Evolutionary conservation across 2,329 filamentous ascomycete species (phyloP), one percentile per base, ranked within the genome.

Genomic region (Aphanoascus verrucosus): DNA sequence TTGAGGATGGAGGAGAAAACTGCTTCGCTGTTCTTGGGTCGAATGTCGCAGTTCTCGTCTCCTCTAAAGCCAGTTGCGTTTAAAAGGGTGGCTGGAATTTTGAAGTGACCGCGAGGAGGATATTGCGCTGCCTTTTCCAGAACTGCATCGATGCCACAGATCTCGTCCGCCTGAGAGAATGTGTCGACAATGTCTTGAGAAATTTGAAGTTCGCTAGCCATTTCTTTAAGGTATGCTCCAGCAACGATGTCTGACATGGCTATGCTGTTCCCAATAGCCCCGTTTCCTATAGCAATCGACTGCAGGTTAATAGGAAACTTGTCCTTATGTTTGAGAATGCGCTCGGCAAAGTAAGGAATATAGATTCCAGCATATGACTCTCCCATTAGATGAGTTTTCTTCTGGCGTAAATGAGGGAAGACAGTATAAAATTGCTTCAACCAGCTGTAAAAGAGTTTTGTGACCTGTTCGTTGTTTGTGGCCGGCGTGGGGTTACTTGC

Each of bases 341-440:
- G 61, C 5, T 60, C 57, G 17, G 67, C 64, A 41, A 71, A 64
- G 28, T 70, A 69, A 0, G 68, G 67, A 20, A 71, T 62, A 52
- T 67, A 69, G 43, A 69, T 64, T 0, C 68, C 68, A 5, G 64
- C 67, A 53, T 67, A 69, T 8, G 66, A 69, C 54, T 70, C 65
- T n/a, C 67, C 68, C 47, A 69, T 65, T n/a, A 70, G 31, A 53
- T 69, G 64, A 1, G 67, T 60, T 42, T 43, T 38, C 8, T 62
- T 61, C 52, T 67, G 67, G 2, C 59, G 58, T n/a, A 61, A 56
- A 19, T 65, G 58, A 1, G 65, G 64, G 53, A 70, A 69, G 8
- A 59, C 35, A 2, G 48, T 31, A 31, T 67, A 62, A 56, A 70
- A 69, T 5, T 45, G 56, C 28, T 59, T 54, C 32, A 70, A 58